Base-by-base conservation (phyloP, 176 grass and related monocot species). In the Saccharum officinarum region DNA sequence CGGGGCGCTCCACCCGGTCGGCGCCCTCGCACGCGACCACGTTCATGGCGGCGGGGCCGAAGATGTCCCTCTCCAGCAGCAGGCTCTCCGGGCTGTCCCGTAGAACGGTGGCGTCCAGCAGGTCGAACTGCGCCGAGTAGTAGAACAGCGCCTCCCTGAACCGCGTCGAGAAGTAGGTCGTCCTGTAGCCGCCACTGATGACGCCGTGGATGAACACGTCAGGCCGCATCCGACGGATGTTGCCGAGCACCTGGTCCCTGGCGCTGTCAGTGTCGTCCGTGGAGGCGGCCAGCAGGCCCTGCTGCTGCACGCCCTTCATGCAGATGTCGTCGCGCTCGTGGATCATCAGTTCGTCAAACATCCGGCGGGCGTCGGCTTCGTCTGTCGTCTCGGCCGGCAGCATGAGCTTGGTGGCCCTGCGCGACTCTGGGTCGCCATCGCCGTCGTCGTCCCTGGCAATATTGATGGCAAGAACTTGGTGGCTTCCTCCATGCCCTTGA, bases 401-500 rank as follows among this genome's bases (percentile, higher is more conserved):
- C 26, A 77, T 70, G 46, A 92, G 8, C 18, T 94, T 94, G 67
- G 60, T 77, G 44, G 67, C 73, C 61, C 87, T 85, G 31, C 86
- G 65, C 5, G 44, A 17, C 69, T 86, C 83, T 8, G 38, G 49
- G 1, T 20, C 61, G 25, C 82, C 86, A 45, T 54, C 78, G 31
- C 62, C 47, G 7, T 15, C 16, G 20, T 23, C 16, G 3, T 71
- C 49, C 23, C 38, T 87, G 92, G 3, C 55, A 59, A 59, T 25
- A 13, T 3, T 13, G 45, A 46, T 46, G 62, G 92, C 63, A 94
- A 65, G 70, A 94, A 87, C 52, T 83, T 94, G 34, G 61, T 74
- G 10, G 92, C 90, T 67, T 94, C 92, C 72, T 94, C 72, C 76
- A 82, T 69, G 39, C 92, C 92, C 80, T 79, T 92, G 72, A 64